A percentile compares a stretch with the other conserved stretches of the same genome.
Evolutionary conservation across 352 stramenopile species (phyloP).

Genomic region (Plasmopara viticola): DNA sequence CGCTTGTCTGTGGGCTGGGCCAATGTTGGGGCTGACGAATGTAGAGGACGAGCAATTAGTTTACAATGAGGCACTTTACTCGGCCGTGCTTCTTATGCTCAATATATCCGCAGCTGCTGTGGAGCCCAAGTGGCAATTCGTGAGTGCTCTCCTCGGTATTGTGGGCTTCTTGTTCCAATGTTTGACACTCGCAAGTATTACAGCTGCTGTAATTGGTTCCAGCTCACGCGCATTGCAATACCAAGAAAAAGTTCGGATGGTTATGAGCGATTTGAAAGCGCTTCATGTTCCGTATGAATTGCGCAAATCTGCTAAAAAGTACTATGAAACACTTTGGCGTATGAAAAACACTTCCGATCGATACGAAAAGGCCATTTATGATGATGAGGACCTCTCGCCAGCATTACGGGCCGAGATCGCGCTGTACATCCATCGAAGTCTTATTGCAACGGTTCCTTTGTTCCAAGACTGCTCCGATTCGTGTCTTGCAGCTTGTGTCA

Average conservation of each 20-base stretch:
- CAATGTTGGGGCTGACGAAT: neutral
- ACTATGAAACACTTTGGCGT: conserved; percentile 61
- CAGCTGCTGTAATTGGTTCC: conserved; percentile 38
- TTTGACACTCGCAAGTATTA: conserved; percentile 50
- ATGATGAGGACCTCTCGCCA: conserved; percentile 54
- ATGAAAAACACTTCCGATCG: conserved; percentile 65
- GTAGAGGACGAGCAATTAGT: no score
- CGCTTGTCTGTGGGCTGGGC: conserved; percentile 43
- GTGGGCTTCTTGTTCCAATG: conserved; percentile 45
- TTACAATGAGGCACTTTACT: no score
- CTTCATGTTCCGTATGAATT: conserved; percentile 47
- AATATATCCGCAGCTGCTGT: conserved; percentile 34
- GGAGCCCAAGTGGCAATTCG: conserved; percentile 33
- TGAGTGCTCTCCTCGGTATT: conserved; percentile 33
- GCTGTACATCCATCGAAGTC: conserved; percentile 48
- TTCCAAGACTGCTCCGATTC: no score
- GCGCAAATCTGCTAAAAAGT: conserved; percentile 43
- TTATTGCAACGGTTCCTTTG: no score
- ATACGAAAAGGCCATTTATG: conserved; percentile 65
- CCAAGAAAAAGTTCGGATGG: no score
- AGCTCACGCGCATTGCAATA: conserved; percentile 23
- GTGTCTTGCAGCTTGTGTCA: no score
- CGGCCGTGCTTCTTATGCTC: no score
- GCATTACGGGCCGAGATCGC: conserved; percentile 50
- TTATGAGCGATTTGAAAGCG: conserved; percentile 57